A percentile compares a stretch with the other conserved stretches of the same genome.
Evolutionary conservation across 331 rosid genomes (phyloP).

Genomic region (Malus hybrid): DNA sequence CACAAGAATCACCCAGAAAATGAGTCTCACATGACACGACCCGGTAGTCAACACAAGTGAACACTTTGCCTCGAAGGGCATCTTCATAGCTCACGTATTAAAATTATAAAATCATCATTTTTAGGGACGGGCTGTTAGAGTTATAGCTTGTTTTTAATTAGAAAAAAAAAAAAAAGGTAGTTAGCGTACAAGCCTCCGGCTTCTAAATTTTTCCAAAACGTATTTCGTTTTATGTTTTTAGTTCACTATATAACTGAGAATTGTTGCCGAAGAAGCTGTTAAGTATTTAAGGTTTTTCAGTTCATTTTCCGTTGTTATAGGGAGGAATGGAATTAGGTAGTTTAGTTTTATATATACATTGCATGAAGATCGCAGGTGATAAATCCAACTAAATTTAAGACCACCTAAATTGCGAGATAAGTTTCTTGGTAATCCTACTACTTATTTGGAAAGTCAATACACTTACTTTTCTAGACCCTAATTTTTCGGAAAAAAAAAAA

Average conservation of each 20-base stretch:
- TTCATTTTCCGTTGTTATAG: not conserved
- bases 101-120: too few species aligned
- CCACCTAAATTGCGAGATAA: not conserved
- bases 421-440: not conserved
- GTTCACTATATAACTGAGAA: not conserved
- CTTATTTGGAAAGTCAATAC: not conserved
- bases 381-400: not conserved
- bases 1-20: too few species aligned
- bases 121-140: too few species aligned
- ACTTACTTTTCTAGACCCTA: not conserved
- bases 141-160: too few species aligned
- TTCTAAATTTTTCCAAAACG: too few species aligned
- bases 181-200: not conserved
- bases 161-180: not conserved
- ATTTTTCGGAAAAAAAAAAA: not conserved
- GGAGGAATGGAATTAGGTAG: not conserved
- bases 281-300: not conserved
- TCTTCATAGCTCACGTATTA: too few species aligned
- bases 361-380: not conserved
- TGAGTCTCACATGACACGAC: too few species aligned
- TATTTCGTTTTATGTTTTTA: not conserved
- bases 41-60: too few species aligned
- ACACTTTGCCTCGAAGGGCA: too few species aligned
- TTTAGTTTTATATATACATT: too few species aligned
- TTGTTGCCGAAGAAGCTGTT: not conserved